Conservation (phyloP, 1,139 yeast genomes). For the Barnettozyma hawaiiensis region DNA sequence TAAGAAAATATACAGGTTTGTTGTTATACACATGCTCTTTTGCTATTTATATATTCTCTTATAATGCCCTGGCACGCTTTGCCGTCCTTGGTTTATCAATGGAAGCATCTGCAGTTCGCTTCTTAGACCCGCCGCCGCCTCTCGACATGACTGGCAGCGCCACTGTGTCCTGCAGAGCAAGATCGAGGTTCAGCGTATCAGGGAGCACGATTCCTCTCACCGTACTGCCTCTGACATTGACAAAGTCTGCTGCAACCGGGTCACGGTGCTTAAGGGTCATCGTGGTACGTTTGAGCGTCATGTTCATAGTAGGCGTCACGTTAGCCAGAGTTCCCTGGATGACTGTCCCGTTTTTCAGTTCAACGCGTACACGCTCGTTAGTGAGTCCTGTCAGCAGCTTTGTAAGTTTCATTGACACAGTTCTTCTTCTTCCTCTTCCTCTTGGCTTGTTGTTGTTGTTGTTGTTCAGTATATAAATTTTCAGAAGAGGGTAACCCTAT, state of each 20-base stretch:
- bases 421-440: too few species aligned
- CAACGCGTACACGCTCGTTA: slow-evolving; percentile 86
- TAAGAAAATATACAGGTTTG: background rate
- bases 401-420: slow-evolving; percentile 58
- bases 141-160: slow-evolving; percentile 1
- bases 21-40: background rate
- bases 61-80: slow-evolving; percentile 23
- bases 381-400: slow-evolving; percentile 83
- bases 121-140: slow-evolving; percentile 4
- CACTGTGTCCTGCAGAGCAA: slow-evolving; percentile 55
- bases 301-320: slow-evolving; percentile 91
- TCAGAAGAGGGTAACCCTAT: background rate
- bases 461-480: background rate
- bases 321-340: slow-evolving; percentile 67
- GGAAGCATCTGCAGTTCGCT: slow-evolving; percentile 30
- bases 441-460: background rate
- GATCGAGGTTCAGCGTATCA: slow-evolving; percentile 80
- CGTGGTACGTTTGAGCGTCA: slow-evolving; percentile 75
- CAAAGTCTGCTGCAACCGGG: slow-evolving; percentile 68
- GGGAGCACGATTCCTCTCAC: slow-evolving; percentile 83
- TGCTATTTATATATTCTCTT: background rate
- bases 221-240: slow-evolving; percentile 86
- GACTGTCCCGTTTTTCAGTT: slow-evolving; percentile 82
- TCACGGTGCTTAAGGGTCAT: slow-evolving; percentile 69
- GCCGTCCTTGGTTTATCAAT: slow-evolving; percentile 29